A percentile compares a stretch with the other conserved stretches of the same genome.
phyloP scores from a whole-genome alignment of 2,329 filamentous ascomycete species.

The Nigrospora oryzae region DNA sequence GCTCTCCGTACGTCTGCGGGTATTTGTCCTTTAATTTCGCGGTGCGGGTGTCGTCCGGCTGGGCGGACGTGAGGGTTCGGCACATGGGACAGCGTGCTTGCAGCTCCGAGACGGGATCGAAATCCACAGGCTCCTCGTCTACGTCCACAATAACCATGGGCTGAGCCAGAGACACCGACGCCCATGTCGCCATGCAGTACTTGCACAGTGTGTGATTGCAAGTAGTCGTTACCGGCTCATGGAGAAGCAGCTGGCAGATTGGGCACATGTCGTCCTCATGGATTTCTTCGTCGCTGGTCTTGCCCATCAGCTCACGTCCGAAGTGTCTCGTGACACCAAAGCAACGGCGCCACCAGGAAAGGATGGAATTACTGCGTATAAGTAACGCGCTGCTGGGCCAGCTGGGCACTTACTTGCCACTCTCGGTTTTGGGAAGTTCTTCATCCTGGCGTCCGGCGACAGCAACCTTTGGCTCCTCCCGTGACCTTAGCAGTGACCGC shows the following conservation, averaged over 20 bases:
- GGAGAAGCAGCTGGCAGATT: conserved; percentile 33
- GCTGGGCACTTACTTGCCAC: too few relatives aligned
- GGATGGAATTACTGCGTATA: too few relatives aligned
- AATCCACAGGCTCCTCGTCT: conserved; percentile 20
- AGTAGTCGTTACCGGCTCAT: conserved; percentile 28
- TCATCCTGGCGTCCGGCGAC: too few relatives aligned
- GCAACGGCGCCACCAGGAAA: too few relatives aligned
- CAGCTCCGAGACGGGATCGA: conserved; percentile 13
- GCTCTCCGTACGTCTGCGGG: conserved; percentile 22
- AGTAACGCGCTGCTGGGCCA: too few relatives aligned
- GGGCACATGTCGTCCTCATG: conserved; percentile 33
- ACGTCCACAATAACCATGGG: conserved; percentile 28
- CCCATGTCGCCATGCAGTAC: conserved; percentile 36
- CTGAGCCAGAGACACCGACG: conserved; percentile 26
- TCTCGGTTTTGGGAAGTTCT: too few relatives aligned
- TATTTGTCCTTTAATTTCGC: conserved; percentile 22
- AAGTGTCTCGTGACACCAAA: too few relatives aligned
- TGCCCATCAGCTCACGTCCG: too few relatives aligned
- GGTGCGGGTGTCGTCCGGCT: conserved; percentile 15
- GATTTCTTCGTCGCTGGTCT: not conserved
- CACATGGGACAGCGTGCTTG: conserved; percentile 37
- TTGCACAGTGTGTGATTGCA: conserved; percentile 33
- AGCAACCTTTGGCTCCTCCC: too few relatives aligned
- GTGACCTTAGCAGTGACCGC: too few relatives aligned
- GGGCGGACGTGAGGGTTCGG: conserved; percentile 26